phyloP scores from a whole-genome alignment of 2,329 filamentous ascomycete species.

The Colletotrichum sp. region DNA sequence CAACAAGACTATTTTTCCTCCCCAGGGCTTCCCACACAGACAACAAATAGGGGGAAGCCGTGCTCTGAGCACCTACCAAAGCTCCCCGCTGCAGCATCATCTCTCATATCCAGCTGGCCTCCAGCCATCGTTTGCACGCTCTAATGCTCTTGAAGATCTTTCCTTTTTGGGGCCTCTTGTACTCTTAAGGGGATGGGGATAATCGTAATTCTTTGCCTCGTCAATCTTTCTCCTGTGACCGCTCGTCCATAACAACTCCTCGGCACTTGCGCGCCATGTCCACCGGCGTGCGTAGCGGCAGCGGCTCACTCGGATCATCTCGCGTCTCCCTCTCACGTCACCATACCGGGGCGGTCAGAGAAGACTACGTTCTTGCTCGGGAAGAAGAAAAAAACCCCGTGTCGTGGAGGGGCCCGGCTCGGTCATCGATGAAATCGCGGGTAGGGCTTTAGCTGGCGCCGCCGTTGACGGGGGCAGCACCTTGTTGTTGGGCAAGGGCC shows the following conservation, averaged over 20 bases:
- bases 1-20: constrained; percentile 10
- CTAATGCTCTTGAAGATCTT: constrained; percentile 23
- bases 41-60: background rate
- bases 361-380: background rate
- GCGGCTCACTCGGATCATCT: constrained; percentile 20
- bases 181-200: constrained; percentile 16
- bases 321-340: constrained; percentile 18
- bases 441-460: constrained; percentile 23
- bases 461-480: constrained; percentile 25
- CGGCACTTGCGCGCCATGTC: constrained; percentile 11
- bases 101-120: constrained; percentile 20
- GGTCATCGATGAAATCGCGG: constrained; percentile 21
- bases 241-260: constrained; percentile 10
- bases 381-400: background rate
- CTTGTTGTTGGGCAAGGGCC: constrained; percentile 27
- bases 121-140: constrained; percentile 22
- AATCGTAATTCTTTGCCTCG: constrained; percentile 22
- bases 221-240: constrained; percentile 20
- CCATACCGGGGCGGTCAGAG: constrained; percentile 4
- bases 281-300: constrained; percentile 6
- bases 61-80: background rate
- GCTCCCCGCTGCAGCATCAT: background rate
- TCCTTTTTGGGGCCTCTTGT: constrained; percentile 16
- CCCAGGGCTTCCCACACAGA: background rate
- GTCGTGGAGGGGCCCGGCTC: constrained; percentile 19